A percentile compares a stretch with the other conserved stretches of the same genome.
Conservation (phyloP, 2,329 filamentous ascomycete genomes). For the Fusarium liriodendri region DNA sequence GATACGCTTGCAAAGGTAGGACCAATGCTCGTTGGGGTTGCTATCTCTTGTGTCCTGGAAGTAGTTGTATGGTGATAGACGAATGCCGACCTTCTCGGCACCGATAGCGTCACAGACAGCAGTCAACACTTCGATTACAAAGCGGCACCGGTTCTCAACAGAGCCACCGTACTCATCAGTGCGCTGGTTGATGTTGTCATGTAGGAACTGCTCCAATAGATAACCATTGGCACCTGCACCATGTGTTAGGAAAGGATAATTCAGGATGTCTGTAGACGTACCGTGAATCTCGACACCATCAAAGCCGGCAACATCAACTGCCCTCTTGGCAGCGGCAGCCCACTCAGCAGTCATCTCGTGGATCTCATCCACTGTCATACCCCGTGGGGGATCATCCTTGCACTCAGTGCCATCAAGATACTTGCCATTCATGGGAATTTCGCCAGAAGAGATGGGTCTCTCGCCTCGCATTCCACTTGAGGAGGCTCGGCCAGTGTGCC, state of each 20-base stretch:
- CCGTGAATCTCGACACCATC: conserved; percentile 75
- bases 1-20: conserved; percentile 49
- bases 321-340: conserved; percentile 64
- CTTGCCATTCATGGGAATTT: conserved; percentile 58
- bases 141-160: conserved; percentile 36
- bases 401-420: conserved; percentile 49
- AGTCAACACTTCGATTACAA: conserved; percentile 29
- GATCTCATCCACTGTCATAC: conserved; percentile 74
- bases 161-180: conserved; percentile 35
- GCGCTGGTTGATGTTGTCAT: conserved; percentile 35
- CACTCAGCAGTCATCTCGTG: conserved; percentile 69
- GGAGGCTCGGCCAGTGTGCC: conserved; percentile 68
- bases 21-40: conserved; percentile 50
- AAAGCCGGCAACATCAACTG: conserved; percentile 69
- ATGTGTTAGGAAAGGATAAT: not conserved
- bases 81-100: conserved; percentile 35
- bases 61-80: conserved; percentile 46
- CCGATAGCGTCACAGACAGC: conserved; percentile 29
- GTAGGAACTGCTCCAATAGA: conserved; percentile 32
- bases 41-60: conserved; percentile 46
- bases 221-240: conserved; percentile 36
- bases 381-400: conserved; percentile 61
- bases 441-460: conserved; percentile 38
- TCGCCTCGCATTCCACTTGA: conserved; percentile 41
- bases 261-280: not conserved